phyloP scores from a whole-genome alignment of 306 rosid genomes.

The Sicyos baderoa region DNA sequence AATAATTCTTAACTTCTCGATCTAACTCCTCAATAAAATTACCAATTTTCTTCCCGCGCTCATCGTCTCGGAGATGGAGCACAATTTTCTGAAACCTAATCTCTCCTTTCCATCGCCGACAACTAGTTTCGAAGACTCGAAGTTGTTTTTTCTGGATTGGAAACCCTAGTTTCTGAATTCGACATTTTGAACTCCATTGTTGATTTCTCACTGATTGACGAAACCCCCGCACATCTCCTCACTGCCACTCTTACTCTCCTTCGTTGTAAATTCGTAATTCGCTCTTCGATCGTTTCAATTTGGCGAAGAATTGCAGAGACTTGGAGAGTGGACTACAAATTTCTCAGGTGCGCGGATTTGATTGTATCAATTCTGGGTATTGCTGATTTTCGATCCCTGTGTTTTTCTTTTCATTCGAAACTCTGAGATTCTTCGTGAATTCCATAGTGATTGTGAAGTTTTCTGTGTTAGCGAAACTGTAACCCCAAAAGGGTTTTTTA shows the following conservation, averaged over 20 bases:
- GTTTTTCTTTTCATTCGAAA: not conserved
- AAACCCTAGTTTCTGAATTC: not conserved
- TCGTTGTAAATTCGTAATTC: not conserved
- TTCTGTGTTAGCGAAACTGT: not conserved
- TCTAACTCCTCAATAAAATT: no score
- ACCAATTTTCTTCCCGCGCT: no score
- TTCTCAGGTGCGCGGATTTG: conserved; percentile 1
- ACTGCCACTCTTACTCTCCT: not conserved
- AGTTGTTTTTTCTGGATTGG: not conserved
- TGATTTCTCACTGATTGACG: not conserved
- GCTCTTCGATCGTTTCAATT: not conserved
- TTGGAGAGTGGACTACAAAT: not conserved
- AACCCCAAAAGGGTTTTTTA: not conserved
- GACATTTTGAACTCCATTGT: not conserved
- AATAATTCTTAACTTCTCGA: no score
- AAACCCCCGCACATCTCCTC: not conserved
- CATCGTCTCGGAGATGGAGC: no score
- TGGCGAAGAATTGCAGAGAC: not conserved
- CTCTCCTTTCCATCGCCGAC: no score
- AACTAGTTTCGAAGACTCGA: no score
- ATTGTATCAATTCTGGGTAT: not conserved
- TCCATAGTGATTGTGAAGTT: not conserved
- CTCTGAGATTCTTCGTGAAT: not conserved
- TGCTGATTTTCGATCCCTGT: not conserved
- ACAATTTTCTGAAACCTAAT: no score